phyloP scores from a whole-genome alignment of 2,329 filamentous ascomycete species.

The Graphilbum sp. region DNA sequence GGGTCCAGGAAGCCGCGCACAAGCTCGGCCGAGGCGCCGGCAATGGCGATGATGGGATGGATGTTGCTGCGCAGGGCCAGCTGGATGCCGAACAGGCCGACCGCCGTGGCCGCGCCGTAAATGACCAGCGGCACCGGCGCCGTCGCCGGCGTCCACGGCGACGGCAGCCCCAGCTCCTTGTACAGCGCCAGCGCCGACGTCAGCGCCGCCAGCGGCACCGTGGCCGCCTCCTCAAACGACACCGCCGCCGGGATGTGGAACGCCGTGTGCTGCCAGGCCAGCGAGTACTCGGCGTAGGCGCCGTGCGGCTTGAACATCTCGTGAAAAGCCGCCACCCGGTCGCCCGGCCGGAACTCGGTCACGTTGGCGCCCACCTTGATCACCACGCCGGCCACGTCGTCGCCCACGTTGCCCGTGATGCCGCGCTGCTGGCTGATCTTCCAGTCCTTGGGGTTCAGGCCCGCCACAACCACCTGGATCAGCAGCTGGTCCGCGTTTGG shows the following conservation, averaged over 20 bases:
- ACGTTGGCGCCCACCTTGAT: conserved; percentile 37
- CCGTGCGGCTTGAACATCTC: conserved; percentile 19
- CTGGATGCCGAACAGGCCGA: conserved; percentile 36
- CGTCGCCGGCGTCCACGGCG: conserved; percentile 22
- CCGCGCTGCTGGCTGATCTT: conserved; percentile 14
- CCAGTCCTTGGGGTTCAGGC: conserved; percentile 33
- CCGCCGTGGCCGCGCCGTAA: conserved; percentile 29
- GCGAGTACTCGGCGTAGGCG: conserved; percentile 24
- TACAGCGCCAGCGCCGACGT: conserved; percentile 25
- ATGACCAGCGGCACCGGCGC: conserved; percentile 16
- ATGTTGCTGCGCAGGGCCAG: conserved; percentile 30
- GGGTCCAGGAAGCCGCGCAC: conserved; percentile 28
- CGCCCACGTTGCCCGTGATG: conserved; percentile 26
- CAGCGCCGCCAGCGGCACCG: conserved; percentile 26
- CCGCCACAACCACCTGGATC: conserved; percentile 15
- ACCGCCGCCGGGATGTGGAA: conserved; percentile 22
- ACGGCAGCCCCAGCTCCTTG: conserved; percentile 19
- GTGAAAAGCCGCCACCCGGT: conserved; percentile 39
- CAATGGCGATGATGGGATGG: conserved; percentile 37
- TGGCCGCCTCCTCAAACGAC: conserved; percentile 23
- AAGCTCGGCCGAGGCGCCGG: conserved; percentile 26
- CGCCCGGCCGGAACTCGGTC: conserved; percentile 38
- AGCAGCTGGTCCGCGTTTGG: conserved; percentile 14
- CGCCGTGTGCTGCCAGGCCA: conserved; percentile 22
- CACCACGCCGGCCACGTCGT: conserved; percentile 39